phyloP scores from a whole-genome alignment of 2,329 filamentous ascomycete species.

The Beauveria asiatica region DNA sequence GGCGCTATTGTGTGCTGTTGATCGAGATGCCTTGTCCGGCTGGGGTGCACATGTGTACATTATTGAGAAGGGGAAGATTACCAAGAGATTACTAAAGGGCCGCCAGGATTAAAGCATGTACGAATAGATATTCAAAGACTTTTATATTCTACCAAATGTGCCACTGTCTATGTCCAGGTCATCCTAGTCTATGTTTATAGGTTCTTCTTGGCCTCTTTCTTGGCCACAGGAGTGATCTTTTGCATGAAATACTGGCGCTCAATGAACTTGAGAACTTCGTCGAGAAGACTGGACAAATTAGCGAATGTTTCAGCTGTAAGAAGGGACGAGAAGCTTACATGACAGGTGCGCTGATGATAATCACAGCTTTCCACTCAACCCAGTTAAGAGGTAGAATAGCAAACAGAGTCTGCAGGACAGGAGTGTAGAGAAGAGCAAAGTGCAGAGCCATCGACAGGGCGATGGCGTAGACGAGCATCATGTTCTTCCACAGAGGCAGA shows the following conservation, averaged over 20 bases:
- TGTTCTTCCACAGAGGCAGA: constrained; percentile 94
- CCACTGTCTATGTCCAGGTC: constrained; percentile 7
- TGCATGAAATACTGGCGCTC: constrained; percentile 61
- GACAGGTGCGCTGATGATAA: constrained; percentile 82
- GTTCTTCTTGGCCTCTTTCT: constrained; percentile 45
- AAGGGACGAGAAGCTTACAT: constrained; percentile 54
- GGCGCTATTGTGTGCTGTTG: constrained; percentile 87
- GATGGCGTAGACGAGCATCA: constrained; percentile 96
- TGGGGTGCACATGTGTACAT: constrained; percentile 99
- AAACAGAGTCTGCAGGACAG: constrained; percentile 81
- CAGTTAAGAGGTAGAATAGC: constrained; percentile 80
- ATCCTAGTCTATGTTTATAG: constrained; percentile 28
- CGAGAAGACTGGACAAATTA: constrained; percentile 53
- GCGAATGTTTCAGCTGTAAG: constrained; percentile 15
- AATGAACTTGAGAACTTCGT: constrained; percentile 72
- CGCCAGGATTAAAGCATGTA: constrained; percentile 66
- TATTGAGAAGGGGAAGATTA: constrained; percentile 99
- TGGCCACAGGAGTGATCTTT: constrained; percentile 30
- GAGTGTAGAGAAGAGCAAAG: constrained; percentile 87
- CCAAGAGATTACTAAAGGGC: constrained; percentile 96
- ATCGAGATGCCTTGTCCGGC: constrained; percentile 91
- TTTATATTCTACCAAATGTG: constrained; percentile 15
- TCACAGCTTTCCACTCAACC: constrained; percentile 86
- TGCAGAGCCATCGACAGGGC: constrained; percentile 87
- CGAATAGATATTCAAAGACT: constrained; percentile 13